Conservation (phyloP, 306 rosid species). For the Carpinus viminea region DNA sequence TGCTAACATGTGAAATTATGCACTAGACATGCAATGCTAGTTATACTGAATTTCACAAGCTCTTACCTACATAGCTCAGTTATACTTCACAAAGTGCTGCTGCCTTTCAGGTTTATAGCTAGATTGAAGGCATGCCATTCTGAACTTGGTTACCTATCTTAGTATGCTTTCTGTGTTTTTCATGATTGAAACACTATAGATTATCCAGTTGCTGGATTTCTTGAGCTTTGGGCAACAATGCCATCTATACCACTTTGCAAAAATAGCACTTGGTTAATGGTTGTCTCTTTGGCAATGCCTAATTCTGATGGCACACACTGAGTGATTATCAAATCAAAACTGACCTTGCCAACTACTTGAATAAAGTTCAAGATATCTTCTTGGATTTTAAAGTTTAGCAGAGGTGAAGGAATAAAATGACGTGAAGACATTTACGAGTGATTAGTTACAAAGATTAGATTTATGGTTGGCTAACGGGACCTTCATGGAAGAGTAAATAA, state of each 20-base stretch:
- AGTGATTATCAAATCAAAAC: background rate
- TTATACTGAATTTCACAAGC: background rate
- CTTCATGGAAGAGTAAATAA: background rate
- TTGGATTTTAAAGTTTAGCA: background rate
- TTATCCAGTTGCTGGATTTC: background rate
- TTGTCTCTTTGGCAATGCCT: background rate
- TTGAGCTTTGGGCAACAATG: background rate
- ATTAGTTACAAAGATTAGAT: background rate
- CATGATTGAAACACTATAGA: background rate
- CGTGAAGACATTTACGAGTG: background rate
- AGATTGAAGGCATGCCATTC: background rate
- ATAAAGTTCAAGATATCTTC: background rate
- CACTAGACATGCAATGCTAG: background rate
- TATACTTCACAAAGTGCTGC: background rate
- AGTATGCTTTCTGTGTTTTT: background rate
- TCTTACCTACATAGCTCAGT: background rate
- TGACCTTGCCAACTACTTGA: too few species aligned
- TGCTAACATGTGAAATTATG: constrained; percentile 27
- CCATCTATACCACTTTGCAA: background rate
- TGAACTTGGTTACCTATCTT: background rate
- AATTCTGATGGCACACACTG: background rate
- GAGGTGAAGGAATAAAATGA: background rate
- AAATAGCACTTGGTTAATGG: background rate
- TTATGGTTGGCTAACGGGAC: background rate
- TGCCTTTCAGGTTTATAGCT: background rate